Base-by-base conservation (phyloP, 2,329 filamentous ascomycete species). In the Aspergillus intermedius region DNA sequence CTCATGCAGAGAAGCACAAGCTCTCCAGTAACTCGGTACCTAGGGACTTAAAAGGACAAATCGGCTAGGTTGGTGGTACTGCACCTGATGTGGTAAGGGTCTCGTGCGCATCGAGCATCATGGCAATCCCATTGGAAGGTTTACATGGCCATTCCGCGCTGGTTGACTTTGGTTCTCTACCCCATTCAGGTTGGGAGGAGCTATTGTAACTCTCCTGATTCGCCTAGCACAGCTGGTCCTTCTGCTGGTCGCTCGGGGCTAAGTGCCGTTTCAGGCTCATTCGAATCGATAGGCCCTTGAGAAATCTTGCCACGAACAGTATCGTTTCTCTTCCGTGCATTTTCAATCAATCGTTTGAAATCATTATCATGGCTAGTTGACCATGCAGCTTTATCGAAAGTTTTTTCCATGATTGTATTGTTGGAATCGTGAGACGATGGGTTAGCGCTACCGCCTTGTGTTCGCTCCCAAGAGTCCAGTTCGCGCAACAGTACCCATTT, bases 391-490 rank as follows among this genome's bases (percentile, higher is more conserved):
- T 83, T 83, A 64, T 95, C 88, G 63, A 97, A 97, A 51, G 93
- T 87, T 63, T 95, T 97, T 57, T 86, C 84, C 74, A 87, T 91
- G 49, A 97, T 71, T 72, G 78, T 47, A 49, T 56, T 64, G 4
- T 54, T 50, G 8, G 60, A 48, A 8, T 54, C 57, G 42, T 55
- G 51, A 10, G 55, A 46, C 3, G 56, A 54, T 13, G 57, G 44
- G 3, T 48, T 60, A 5, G 80, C 80, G 42, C 74, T 74, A 1
- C 81, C 79, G 7, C 88, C 88, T 54, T 94, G 83, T 0, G 87
- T 91, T 41, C 83, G 79, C 68, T 98, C 93, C 91, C 93, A 97
- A 1, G 80, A 70, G 19, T 91, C 86, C 10, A 98, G 68, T 51
- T 97, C 91, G 12, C 80, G 81, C 13, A 95, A 69, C 4, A 98